Conservation (phyloP, 257 asterid genomes). For the Fraxinus excelsior region DNA sequence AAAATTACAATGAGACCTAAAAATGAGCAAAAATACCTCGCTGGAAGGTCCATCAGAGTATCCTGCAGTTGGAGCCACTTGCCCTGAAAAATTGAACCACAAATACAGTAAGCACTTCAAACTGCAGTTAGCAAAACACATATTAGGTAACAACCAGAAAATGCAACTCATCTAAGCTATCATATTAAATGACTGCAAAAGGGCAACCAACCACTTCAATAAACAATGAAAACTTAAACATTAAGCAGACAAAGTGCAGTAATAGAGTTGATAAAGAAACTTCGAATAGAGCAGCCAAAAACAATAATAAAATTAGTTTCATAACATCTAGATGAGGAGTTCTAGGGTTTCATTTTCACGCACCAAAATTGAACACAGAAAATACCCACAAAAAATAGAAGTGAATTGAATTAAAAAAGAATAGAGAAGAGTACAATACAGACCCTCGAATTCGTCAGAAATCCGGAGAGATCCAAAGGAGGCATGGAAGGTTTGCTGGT, state of each 20-base stretch:
- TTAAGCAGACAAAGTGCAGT: neutral
- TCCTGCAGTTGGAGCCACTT: conserved; percentile 36
- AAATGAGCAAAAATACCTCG: conserved; percentile 45
- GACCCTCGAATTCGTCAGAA: conserved; percentile 46
- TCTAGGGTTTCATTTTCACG: conserved; percentile 23
- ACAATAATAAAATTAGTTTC: neutral
- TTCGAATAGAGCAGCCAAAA: conserved; percentile 12
- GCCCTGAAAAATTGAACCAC: conserved; percentile 35
- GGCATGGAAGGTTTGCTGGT: conserved; percentile 13
- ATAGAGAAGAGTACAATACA: neutral
- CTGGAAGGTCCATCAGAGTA: conserved; percentile 52
- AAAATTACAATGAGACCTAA: neutral
- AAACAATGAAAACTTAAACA: neutral
- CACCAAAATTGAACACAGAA: neutral
- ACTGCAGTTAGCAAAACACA: conserved; percentile 3
- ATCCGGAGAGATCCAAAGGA: conserved; percentile 30
- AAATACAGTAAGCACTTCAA: conserved; percentile 1
- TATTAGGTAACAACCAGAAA: conserved; percentile 1
- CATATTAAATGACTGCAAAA: conserved; percentile 9
- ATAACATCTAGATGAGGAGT: neutral
- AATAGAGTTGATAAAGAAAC: neutral
- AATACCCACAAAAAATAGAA: neutral
- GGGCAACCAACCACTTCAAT: neutral
- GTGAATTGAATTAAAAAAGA: neutral
- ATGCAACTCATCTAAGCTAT: neutral